Evolutionary conservation across 2,329 filamentous ascomycete genomes (phyloP).

Genomic region (Nemania bipapillata): DNA sequence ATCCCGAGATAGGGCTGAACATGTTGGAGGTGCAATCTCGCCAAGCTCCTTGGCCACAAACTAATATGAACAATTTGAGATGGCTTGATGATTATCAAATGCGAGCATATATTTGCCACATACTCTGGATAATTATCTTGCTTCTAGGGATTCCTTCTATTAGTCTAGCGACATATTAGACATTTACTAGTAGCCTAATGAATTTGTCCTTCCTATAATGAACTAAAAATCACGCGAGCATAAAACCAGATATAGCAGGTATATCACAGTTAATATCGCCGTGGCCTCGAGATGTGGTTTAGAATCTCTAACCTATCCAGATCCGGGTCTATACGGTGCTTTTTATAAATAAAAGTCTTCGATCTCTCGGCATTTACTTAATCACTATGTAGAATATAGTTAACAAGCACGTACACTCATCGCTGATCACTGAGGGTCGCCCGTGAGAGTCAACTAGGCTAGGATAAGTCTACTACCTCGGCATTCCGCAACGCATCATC

Average conservation of each 20-base stretch:
- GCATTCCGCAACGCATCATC: not conserved
- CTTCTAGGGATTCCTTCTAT: too few species aligned
- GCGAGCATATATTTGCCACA: not conserved
- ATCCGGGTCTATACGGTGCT: not conserved
- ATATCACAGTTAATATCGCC: not conserved
- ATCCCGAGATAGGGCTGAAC: conserved; percentile 14
- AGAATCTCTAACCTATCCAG: not conserved
- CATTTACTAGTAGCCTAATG: too few species aligned
- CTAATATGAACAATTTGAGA: not conserved
- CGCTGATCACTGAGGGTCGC: not conserved
- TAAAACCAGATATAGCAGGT: not conserved
- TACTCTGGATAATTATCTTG: not conserved
- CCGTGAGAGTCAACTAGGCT: not conserved
- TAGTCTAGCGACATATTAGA: too few species aligned
- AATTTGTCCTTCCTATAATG: too few species aligned
- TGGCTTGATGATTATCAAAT: not conserved
- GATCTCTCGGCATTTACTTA: not conserved
- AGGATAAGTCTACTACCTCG: not conserved
- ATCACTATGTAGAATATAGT: not conserved
- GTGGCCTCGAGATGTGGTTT: not conserved
- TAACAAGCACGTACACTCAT: too few species aligned
- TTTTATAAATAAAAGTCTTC: not conserved
- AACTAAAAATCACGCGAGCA: not conserved
- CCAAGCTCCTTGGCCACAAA: conserved; percentile 22
- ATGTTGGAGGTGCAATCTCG: not conserved